Base-by-base conservation (phyloP, 1,284 basidiomycete genomes). In the Fomitopsis palustris region DNA sequence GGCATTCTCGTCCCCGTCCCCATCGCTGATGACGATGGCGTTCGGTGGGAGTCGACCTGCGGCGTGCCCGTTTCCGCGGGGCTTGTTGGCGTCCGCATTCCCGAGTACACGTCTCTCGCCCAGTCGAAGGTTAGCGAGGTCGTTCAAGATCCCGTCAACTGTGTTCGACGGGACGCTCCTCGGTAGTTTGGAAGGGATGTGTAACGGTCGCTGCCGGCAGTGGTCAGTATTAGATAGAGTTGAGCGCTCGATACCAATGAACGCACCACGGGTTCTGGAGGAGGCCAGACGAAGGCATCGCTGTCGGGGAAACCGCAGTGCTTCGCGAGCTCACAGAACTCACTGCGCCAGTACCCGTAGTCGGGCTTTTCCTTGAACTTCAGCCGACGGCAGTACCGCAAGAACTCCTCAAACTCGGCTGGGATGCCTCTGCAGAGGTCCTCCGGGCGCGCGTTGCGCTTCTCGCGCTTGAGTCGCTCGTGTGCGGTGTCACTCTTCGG, bases 231-330 rank as follows among this genome's bases (percentile, higher is more conserved):
- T n/a, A 21, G 49, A 21, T 21, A 2, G 9, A 53, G 29, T 43
- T 16, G 7, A 25, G 19, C 5, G 35, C 23, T 17, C 19, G 29
- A 39, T 27, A 7, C 19, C 31, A 25, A 14, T 27, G 57, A 10
- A 59, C 67, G 38, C 49, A 72, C 67, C 62, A 65, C 59, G 35
- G 67, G 64, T 59, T 74, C 39, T 29, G 81, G 81, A 12, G 87
- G 84, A 14, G 88, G 88, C 88, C 88, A 91, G 29, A 89, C 74
- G 65, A 91, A 87, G 27, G 76, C 79, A 39, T 87, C 82, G 56
- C 77, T 77, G n/a, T 77, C 74, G 3, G 75, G 76, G 62, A 80
- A 88, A 4, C 87, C 89, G 41, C 78, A 71, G 19, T 85, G 80
- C n/a, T 75, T 67, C 3, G 83, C 84, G 19, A 91, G 77, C 31